Base-by-base conservation (phyloP, 306 rosid genomes). In the Castanea mollissima region DNA sequence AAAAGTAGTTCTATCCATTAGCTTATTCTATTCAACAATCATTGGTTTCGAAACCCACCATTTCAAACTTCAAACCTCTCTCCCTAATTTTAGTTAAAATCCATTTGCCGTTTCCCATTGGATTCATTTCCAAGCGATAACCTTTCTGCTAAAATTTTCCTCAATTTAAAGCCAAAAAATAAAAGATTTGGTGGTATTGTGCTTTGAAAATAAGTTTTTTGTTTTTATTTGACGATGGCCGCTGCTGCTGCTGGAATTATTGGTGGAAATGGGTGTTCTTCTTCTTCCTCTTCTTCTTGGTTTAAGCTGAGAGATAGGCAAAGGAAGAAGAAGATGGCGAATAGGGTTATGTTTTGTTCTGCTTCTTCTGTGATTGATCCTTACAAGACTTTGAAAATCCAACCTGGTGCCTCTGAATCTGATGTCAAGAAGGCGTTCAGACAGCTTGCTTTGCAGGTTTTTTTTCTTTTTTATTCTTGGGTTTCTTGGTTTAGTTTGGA, bases 371-470 rank as follows among this genome's bases (percentile, higher is more conserved):
- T 82, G 7, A 32, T 57, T 72, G 98, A 95, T 88, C 92, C 94
- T 51, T 95, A 95, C 55, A 87, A 69, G 79, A 95, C 94, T 69
- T 88, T 95, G 35, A 88, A 83, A 82, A 88, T 95, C 78, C 87
- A 80, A 49, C 91, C 81, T 0, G 85, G 80, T 72, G 96, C 99
- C 51, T 90, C 97, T 79, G 96, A 93, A 90, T 83, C 96, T 77
- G 98, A 95, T 76, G 93, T 95, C 63, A 89, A 85, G 74, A 95
- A 91, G 78, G 98, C 99, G 55, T 95, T 89, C 75, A 82, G 99
- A 80, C 85, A 83, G 25, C 99, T 95, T 63, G 99, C 99, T 85
- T 76, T 93, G 76, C 86, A 91, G 97, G 98, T 94, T 44, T 23
- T 0, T 0, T 12, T 0, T 11, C 25, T 18, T 55, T 32, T 35